Conservation (phyloP, 805 yeast genomes). For the Hanseniaspora guilliermondii region DNA sequence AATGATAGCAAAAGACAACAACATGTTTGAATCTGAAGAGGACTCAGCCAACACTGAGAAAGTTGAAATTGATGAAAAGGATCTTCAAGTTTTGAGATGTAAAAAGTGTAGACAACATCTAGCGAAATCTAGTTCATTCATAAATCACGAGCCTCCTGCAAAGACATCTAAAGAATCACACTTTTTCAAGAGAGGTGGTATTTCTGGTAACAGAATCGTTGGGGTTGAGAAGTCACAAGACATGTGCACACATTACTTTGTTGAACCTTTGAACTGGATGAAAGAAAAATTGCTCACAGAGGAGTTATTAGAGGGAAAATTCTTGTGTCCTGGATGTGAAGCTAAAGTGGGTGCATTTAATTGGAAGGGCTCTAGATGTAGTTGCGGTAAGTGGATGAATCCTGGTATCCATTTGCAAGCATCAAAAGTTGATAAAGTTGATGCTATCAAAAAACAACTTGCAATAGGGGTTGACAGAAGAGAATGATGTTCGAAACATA, state of each 20-base stretch:
- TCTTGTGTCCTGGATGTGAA: slow-evolving; percentile 71
- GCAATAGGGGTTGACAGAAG: slow-evolving; percentile 13
- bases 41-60: neutral
- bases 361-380: slow-evolving; percentile 90
- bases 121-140: slow-evolving; percentile 50
- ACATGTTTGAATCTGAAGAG: slow-evolving; percentile 25
- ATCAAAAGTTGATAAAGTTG: slow-evolving; percentile 64
- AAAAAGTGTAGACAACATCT: slow-evolving; percentile 65
- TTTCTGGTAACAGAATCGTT: slow-evolving; percentile 43
- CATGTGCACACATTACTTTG: slow-evolving; percentile 69
- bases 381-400: slow-evolving; percentile 91
- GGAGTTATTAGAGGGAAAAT: slow-evolving; percentile 76
- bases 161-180: slow-evolving; percentile 51
- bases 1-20: slow-evolving; percentile 22
- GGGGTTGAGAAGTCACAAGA: slow-evolving; percentile 45
- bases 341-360: slow-evolving; percentile 81
- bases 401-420: slow-evolving; percentile 78
- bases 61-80: slow-evolving; percentile 21
- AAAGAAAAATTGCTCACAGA: slow-evolving; percentile 50
- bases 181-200: slow-evolving; percentile 52
- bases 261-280: slow-evolving; percentile 93
- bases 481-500: slow-evolving; percentile 2
- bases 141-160: slow-evolving; percentile 56
- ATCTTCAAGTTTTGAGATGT: slow-evolving; percentile 47
- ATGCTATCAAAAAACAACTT: slow-evolving; percentile 17